phyloP scores from a whole-genome alignment of 1,284 basidiomycete genomes.

The Leccinum colubrinum region DNA sequence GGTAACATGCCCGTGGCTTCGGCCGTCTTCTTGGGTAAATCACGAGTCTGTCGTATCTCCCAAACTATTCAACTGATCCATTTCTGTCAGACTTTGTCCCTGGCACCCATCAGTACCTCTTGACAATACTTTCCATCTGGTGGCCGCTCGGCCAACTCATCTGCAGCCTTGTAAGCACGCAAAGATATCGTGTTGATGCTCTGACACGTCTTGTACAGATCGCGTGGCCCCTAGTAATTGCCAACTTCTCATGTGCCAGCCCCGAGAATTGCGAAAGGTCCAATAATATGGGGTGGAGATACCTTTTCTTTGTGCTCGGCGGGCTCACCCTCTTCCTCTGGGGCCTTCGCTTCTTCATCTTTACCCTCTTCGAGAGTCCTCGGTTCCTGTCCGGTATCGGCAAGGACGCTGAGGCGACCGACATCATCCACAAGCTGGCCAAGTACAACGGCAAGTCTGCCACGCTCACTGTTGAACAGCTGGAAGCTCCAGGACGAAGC shows the following conservation, averaged over 20 bases:
- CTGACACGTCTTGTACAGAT: slow-evolving; percentile 25
- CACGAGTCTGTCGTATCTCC: neutral
- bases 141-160: slow-evolving; percentile 70
- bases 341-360: slow-evolving; percentile 57
- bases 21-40: slow-evolving; percentile 57
- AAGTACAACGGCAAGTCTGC: slow-evolving; percentile 50
- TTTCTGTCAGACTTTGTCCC: slow-evolving; percentile 59
- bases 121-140: slow-evolving; percentile 70
- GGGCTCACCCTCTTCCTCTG: slow-evolving; percentile 55
- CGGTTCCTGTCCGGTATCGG: slow-evolving; percentile 63
- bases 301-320: slow-evolving; percentile 42
- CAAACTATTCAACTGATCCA: neutral
- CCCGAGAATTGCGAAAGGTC: slow-evolving; percentile 37
- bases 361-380: slow-evolving; percentile 61
- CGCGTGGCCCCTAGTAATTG: slow-evolving; percentile 45
- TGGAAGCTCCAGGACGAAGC: slow-evolving; percentile 28
- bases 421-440: slow-evolving; percentile 58
- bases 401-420: slow-evolving; percentile 59
- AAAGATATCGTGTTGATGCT: neutral
- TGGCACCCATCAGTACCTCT: slow-evolving; percentile 63
- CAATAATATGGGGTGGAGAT: slow-evolving; percentile 61
- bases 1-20: slow-evolving; percentile 63
- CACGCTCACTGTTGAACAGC: slow-evolving; percentile 40
- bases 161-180: slow-evolving; percentile 52
- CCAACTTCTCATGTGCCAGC: slow-evolving; percentile 45